phyloP scores from a whole-genome alignment of 305 asterid genomes.

The Plantago coronopus region DNA sequence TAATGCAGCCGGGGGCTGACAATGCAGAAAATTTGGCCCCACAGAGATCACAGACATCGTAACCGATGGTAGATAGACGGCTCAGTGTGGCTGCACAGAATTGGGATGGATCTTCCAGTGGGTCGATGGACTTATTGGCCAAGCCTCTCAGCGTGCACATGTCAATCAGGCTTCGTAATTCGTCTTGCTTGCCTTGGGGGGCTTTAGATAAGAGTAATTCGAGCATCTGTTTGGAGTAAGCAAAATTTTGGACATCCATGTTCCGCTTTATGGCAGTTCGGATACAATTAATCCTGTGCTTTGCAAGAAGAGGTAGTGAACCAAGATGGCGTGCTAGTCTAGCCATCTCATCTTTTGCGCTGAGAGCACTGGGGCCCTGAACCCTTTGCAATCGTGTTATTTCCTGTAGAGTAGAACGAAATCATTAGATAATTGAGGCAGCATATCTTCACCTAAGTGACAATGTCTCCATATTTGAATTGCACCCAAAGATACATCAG shows the following conservation, averaged over 20 bases:
- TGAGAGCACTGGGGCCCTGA: slow-evolving; percentile 94
- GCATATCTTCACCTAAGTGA: neutral
- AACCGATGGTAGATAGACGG: slow-evolving; percentile 92
- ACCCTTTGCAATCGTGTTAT: slow-evolving; percentile 83
- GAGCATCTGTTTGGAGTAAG: slow-evolving; percentile 92
- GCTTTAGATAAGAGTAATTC: slow-evolving; percentile 92
- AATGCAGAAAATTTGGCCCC: slow-evolving; percentile 97
- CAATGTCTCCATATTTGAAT: neutral
- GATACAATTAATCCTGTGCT: slow-evolving; percentile 93
- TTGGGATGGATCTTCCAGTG: slow-evolving; percentile 94
- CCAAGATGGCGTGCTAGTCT: slow-evolving; percentile 94
- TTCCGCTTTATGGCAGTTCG: slow-evolving; percentile 94
- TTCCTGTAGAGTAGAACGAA: slow-evolving; percentile 51
- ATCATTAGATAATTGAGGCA: neutral
- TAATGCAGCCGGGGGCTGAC: slow-evolving; percentile 88
- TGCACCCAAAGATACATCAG: neutral
- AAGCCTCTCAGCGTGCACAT: slow-evolving; percentile 87
- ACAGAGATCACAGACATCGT: slow-evolving; percentile 95
- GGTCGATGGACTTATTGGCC: slow-evolving; percentile 92
- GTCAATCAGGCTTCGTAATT: slow-evolving; percentile 87
- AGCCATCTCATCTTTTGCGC: slow-evolving; percentile 99
- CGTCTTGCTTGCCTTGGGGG: slow-evolving; percentile 93
- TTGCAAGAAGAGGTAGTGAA: slow-evolving; percentile 88
- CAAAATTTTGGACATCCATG: slow-evolving; percentile 97
- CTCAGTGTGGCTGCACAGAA: slow-evolving; percentile 97